These are phyloP conservation scores for Gaertneriomyces sp. DNA, from an alignment of 192 early-diverging fungal genomes.

Conservation along the genomic window DNA sequence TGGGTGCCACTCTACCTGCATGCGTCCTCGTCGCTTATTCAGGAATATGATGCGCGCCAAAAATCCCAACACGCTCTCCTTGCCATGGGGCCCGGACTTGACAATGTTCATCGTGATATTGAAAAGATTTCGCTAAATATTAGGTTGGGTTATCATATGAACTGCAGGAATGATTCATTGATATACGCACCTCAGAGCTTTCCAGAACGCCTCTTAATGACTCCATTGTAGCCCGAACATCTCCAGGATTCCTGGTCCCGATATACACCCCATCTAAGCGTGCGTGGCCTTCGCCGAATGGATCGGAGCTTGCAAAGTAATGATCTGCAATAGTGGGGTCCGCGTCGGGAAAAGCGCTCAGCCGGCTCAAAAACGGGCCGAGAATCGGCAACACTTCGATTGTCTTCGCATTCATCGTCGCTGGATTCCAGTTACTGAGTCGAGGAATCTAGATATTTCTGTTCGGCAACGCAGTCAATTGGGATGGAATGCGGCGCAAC, in stretches of 20 bases:
- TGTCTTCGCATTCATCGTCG: constrained; percentile 42
- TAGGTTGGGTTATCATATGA: neutral
- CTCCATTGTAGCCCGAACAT: constrained; percentile 39
- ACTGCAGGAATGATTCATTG: neutral
- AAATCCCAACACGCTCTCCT: constrained; percentile 62
- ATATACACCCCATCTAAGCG: constrained; percentile 31
- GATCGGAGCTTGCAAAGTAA: constrained; percentile 43
- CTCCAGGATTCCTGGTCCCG: constrained; percentile 46
- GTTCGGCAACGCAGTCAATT: neutral
- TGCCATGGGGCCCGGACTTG: constrained; percentile 53
- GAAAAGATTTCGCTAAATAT: constrained; percentile 32
- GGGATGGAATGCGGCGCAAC: constrained; percentile 13
- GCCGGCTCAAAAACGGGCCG: constrained; percentile 65
- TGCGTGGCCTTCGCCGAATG: constrained; percentile 34
- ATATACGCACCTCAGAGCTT: constrained; percentile 34
- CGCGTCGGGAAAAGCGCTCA: constrained; percentile 41
- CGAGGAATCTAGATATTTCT: constrained; percentile 16
- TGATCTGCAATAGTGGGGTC: constrained; percentile 33
- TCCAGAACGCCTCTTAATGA: constrained; percentile 33
- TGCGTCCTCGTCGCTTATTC: constrained; percentile 69
- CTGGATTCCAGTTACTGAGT: constrained; percentile 52
- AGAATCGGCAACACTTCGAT: constrained; percentile 67
- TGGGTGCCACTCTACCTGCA: constrained; percentile 54
- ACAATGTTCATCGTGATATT: constrained; percentile 56
- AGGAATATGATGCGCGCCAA: constrained; percentile 59